These are phyloP conservation scores for Bjerkandera adusta DNA, from an alignment of 1,284 basidiomycete species.

Conservation along the genomic window DNA sequence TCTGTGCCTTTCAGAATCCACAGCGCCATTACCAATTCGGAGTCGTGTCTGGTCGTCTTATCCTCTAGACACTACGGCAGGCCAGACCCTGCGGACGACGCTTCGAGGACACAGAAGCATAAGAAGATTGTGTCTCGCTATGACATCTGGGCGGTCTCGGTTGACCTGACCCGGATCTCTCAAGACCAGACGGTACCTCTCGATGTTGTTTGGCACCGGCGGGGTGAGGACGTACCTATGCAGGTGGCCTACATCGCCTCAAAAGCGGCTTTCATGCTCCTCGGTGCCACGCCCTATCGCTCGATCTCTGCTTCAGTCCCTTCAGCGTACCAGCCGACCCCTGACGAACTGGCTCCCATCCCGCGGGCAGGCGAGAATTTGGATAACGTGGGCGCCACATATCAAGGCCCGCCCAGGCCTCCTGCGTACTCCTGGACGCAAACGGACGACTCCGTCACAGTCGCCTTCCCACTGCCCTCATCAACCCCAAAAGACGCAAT, in stretches of 20 bases:
- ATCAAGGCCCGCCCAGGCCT: slow-evolving; percentile 39
- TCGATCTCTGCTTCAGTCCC: slow-evolving; percentile 31
- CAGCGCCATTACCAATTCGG: slow-evolving; percentile 37
- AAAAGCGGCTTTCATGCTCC: slow-evolving; percentile 48
- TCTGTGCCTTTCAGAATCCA: slow-evolving; percentile 61
- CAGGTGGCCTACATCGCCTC: slow-evolving; percentile 50
- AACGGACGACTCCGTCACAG: slow-evolving; percentile 75
- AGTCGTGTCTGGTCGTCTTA: slow-evolving; percentile 44
- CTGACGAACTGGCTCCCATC: slow-evolving; percentile 66
- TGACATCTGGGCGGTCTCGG: slow-evolving; percentile 59
- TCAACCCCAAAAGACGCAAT: slow-evolving; percentile 64
- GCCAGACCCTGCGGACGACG: slow-evolving; percentile 4
- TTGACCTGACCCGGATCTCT: slow-evolving; percentile 42
- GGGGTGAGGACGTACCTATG: slow-evolving; percentile 71
- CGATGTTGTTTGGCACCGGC: slow-evolving; percentile 64
- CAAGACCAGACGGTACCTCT: slow-evolving; percentile 35
- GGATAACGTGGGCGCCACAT: slow-evolving; percentile 28
- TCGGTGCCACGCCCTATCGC: slow-evolving; percentile 57
- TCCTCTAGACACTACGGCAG: slow-evolving; percentile 54
- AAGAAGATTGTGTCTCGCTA: slow-evolving; percentile 39
- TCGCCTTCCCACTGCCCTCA: slow-evolving; percentile 80
- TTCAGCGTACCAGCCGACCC: slow-evolving; percentile 49
- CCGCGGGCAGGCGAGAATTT: slow-evolving; percentile 58
- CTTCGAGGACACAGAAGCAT: slow-evolving; percentile 4
- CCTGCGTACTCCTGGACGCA: slow-evolving; percentile 92